A percentile compares a stretch with the other conserved stretches of the same genome.
Conservation (phyloP, 139 green algal genomes). For the Diplosphaera chodatii region DNA sequence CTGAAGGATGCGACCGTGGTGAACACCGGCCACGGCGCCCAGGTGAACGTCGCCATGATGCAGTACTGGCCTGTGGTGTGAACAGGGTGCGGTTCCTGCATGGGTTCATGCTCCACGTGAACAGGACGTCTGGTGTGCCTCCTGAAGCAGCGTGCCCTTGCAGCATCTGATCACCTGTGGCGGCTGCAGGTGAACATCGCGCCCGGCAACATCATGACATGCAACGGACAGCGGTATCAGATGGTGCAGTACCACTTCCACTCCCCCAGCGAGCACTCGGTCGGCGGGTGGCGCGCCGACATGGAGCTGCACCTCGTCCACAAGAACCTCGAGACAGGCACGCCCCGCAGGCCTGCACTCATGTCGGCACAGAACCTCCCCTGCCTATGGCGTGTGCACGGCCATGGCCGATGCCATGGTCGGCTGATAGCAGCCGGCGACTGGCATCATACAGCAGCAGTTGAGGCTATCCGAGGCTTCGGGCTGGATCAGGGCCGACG, state of each 20-base stretch:
- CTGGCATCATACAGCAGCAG: no score
- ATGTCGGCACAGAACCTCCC: no score
- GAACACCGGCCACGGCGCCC: slow-evolving; percentile 8
- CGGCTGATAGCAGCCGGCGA: no score
- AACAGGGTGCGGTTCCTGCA: no score
- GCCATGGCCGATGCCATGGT: no score
- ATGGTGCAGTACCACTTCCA: slow-evolving; percentile 85
- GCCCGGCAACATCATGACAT: not conserved
- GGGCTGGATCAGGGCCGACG: no score
- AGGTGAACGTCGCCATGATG: not conserved
- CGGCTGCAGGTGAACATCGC: slow-evolving; percentile 2
- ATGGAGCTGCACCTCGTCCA: slow-evolving; percentile 84
- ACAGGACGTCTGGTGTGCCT: no score
- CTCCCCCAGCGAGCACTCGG: slow-evolving; percentile 64
- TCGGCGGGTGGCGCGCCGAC: slow-evolving; percentile 44
- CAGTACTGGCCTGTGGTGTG: no score
- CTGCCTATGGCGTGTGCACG: no score
- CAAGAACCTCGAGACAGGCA: slow-evolving; percentile 46
- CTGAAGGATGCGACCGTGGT: not conserved
- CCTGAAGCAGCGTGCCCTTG: not conserved
- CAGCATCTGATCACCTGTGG: not conserved
- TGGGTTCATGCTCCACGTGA: no score
- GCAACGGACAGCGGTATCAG: slow-evolving; percentile 40
- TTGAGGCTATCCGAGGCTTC: no score
- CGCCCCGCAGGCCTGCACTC: not conserved